phyloP scores from a whole-genome alignment of 208 protist species.

The Phytomonas francai region DNA sequence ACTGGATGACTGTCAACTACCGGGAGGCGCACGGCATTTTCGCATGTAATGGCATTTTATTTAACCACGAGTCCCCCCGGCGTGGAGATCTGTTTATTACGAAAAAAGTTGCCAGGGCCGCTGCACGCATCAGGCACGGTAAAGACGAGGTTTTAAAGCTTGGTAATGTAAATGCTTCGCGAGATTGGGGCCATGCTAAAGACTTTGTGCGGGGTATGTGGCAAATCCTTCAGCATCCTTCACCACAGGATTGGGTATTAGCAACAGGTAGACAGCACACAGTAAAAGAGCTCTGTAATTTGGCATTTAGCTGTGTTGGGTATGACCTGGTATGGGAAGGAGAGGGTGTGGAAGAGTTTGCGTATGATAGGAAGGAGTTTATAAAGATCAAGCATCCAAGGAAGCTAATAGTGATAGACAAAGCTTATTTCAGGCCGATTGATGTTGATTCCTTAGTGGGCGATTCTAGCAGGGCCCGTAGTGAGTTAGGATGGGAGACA shows the following conservation, averaged over 20 bases:
- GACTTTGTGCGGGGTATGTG: constrained; percentile 94
- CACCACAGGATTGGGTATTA: constrained; percentile 89
- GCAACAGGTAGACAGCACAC: constrained; percentile 90
- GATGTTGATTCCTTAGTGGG: constrained; percentile 94
- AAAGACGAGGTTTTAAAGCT: constrained; percentile 69
- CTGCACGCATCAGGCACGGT: constrained; percentile 84
- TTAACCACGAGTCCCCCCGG: constrained; percentile 95
- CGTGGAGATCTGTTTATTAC: constrained; percentile 94
- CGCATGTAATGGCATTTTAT: constrained; percentile 94
- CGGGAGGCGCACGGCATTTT: constrained; percentile 91
- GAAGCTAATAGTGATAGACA: constrained; percentile 57
- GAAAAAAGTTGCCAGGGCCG: constrained; percentile 92
- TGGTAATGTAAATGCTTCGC: constrained; percentile 89
- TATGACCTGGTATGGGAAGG: constrained; percentile 75
- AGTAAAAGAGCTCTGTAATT: constrained; percentile 84
- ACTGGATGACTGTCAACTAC: constrained; percentile 95
- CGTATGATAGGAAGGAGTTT: constrained; percentile 28
- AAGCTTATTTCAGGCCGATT: constrained; percentile 91
- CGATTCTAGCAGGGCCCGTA: constrained; percentile 83
- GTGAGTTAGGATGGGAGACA: constrained; percentile 67
- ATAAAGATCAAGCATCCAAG: neutral
- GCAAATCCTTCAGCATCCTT: constrained; percentile 91
- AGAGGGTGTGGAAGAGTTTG: constrained; percentile 82
- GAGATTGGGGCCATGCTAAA: constrained; percentile 93
- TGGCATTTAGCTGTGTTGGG: constrained; percentile 53